A percentile compares a stretch with the other conserved stretches of the same genome.
These are phyloP conservation scores for Colletotrichum plurivorum DNA, from an alignment of 2,329 filamentous ascomycete genomes.

Conservation along the genomic window DNA sequence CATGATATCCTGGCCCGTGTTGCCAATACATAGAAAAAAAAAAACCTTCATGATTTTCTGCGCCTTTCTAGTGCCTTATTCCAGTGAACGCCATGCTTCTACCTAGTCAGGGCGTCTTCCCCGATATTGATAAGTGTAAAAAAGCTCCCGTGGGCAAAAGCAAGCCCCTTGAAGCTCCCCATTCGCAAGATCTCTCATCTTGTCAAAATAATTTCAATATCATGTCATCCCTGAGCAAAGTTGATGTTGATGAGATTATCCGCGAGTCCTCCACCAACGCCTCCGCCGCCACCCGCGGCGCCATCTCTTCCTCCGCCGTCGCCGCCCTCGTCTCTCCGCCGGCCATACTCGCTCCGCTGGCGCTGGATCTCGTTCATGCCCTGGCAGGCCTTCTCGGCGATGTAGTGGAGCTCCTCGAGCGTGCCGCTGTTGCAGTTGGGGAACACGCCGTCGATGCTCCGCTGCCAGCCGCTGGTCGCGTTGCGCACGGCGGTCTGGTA, in stretches of 20 bases:
- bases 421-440: constrained; percentile 59
- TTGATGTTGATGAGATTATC: constrained; percentile 37
- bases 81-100: not conserved
- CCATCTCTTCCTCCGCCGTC: constrained; percentile 4
- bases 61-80: not conserved
- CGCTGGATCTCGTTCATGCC: constrained; percentile 60
- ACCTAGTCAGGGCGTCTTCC: too few species aligned
- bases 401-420: constrained; percentile 59
- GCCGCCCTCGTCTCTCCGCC: constrained; percentile 13
- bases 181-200: too few species aligned
- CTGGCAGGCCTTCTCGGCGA: constrained; percentile 59
- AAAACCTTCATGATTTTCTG: not conserved
- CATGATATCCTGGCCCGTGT: constrained; percentile 28
- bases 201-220: too few species aligned
- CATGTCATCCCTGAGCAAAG: constrained; percentile 23
- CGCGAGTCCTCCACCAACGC: constrained; percentile 27
- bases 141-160: too few species aligned
- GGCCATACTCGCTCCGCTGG: constrained; percentile 29
- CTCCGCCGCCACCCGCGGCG: not conserved
- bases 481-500: constrained; percentile 55
- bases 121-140: too few species aligned
- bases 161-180: too few species aligned
- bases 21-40: not conserved
- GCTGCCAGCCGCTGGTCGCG: constrained; percentile 58
- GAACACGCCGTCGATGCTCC: constrained; percentile 60